phyloP scores from a whole-genome alignment of 257 asterid genomes.

The Handroanthus guayacan region DNA sequence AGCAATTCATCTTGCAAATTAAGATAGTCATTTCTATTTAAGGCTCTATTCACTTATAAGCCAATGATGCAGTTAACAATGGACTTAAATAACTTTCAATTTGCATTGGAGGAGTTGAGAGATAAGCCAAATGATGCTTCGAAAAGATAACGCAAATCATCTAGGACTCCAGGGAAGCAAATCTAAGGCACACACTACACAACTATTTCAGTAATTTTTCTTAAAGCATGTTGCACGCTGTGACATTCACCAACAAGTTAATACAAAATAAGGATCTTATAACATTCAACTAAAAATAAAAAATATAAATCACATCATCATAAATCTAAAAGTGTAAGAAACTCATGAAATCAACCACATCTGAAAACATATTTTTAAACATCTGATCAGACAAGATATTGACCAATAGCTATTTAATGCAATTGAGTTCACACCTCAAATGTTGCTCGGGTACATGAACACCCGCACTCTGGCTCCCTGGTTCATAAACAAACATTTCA shows the following conservation, averaged over 20 bases:
- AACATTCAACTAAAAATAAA: not conserved
- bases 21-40: not conserved
- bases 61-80: not conserved
- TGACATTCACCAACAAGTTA: not conserved
- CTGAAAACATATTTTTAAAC: not conserved
- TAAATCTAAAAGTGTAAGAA: not conserved
- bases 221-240: not conserved
- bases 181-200: too few relatives aligned
- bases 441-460: constrained; percentile 52
- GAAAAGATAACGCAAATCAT: too few relatives aligned
- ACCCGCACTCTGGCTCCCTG: constrained; percentile 52
- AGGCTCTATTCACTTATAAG: not conserved
- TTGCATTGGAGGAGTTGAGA: too few relatives aligned
- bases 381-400: not conserved
- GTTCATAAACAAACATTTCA: constrained; percentile 12
- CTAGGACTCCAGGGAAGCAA: too few relatives aligned
- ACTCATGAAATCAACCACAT: not conserved
- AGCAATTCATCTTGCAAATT: not conserved
- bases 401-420: not conserved
- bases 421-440: constrained; percentile 36
- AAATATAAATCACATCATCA: not conserved
- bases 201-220: too few relatives aligned
- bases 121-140: too few relatives aligned
- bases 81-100: too few relatives aligned
- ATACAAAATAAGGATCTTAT: not conserved